A percentile compares a stretch with the other conserved stretches of the same genome.
These are phyloP conservation scores for Diatrype stigma DNA, from an alignment of 2,329 filamentous ascomycete genomes.

Conservation along the genomic window DNA sequence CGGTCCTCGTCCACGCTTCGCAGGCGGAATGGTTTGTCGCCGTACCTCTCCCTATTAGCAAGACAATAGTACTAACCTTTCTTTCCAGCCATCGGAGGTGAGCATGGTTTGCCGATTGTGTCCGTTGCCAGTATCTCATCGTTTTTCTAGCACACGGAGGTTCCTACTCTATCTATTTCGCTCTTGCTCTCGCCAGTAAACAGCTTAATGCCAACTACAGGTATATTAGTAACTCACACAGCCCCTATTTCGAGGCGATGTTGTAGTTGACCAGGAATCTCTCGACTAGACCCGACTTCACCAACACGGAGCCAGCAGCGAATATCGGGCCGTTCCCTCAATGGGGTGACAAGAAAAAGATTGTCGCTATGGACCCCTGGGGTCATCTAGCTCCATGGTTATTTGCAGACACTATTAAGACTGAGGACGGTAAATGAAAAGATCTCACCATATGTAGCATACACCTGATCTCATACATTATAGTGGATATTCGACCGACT, in stretches of 20 bases:
- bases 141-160: slow-evolving; percentile 57
- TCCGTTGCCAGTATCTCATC: background rate
- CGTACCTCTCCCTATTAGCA: slow-evolving; percentile 2
- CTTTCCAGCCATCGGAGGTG: slow-evolving; percentile 53
- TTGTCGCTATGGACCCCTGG: slow-evolving; percentile 94
- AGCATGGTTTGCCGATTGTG: slow-evolving; percentile 18
- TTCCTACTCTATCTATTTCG: slow-evolving; percentile 94
- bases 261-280: slow-evolving; percentile 8
- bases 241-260: background rate
- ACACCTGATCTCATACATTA: slow-evolving; percentile 6
- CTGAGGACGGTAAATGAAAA: slow-evolving; percentile 56
- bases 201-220: slow-evolving; percentile 79
- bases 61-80: slow-evolving; percentile 12
- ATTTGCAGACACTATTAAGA: slow-evolving; percentile 73
- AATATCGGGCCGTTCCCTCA: slow-evolving; percentile 84
- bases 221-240: slow-evolving; percentile 29
- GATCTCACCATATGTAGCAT: background rate
- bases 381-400: slow-evolving; percentile 84
- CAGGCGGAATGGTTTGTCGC: slow-evolving; percentile 67
- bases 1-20: slow-evolving; percentile 71
- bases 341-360: slow-evolving; percentile 88
- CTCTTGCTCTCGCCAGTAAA: slow-evolving; percentile 85
- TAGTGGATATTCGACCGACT: slow-evolving; percentile 80
- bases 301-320: slow-evolving; percentile 88
- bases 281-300: slow-evolving; percentile 50